These are phyloP conservation scores for Przewalskia tangutica DNA, from an alignment of 257 asterid genomes.

Conservation along the genomic window DNA sequence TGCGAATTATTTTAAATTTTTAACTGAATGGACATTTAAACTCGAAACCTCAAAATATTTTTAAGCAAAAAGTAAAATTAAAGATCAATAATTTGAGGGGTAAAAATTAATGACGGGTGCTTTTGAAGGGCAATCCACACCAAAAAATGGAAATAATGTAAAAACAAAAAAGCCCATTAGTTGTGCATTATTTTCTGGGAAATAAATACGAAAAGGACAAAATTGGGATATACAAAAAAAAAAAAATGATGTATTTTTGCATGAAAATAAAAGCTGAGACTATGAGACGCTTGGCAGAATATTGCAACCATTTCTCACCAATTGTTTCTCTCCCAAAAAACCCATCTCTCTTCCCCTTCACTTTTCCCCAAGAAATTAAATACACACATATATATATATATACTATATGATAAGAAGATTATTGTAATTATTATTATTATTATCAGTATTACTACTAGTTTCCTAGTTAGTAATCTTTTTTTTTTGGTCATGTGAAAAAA, in stretches of 20 bases:
- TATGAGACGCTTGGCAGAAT: constrained; percentile 61
- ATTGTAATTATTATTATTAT: background rate
- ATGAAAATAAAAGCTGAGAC: constrained; percentile 38
- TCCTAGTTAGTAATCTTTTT: background rate
- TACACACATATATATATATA: background rate
- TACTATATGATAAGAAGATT: no score
- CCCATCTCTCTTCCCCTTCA: background rate
- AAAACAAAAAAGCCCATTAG: background rate
- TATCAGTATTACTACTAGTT: background rate
- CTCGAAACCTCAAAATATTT: background rate
- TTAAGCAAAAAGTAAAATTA: no score
- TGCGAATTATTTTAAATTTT: no score
- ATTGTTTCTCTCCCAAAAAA: constrained; percentile 3
- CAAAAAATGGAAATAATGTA: background rate
- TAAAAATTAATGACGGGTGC: no score
- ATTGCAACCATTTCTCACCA: constrained; percentile 46
- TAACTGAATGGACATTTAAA: no score
- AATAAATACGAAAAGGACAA: background rate
- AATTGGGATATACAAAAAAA: background rate
- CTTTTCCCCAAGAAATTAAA: background rate
- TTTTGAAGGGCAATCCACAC: no score
- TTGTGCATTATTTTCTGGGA: background rate
- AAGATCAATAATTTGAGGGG: no score
- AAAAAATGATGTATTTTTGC: constrained; percentile 18
- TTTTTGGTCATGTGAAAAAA: background rate